A percentile compares a stretch with the other conserved stretches of the same genome.
These are phyloP conservation scores for Anisogramma anomala DNA, from an alignment of 2,329 filamentous ascomycete genomes.

Conservation along the genomic window DNA sequence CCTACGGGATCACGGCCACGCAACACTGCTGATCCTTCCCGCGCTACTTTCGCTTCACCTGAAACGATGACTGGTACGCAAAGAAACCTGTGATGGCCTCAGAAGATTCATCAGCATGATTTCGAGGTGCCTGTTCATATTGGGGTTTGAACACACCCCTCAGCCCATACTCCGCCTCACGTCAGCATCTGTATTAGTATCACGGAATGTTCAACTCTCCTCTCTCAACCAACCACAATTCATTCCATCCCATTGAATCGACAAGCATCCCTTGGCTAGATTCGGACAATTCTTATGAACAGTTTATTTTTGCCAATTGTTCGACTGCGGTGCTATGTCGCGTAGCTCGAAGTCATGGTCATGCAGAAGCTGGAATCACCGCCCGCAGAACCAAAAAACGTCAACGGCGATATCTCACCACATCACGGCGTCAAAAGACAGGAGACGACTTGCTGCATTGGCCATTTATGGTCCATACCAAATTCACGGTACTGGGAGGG, in stretches of 20 bases:
- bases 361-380: background rate
- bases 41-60: no score
- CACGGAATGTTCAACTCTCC: background rate
- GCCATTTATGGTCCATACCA: background rate
- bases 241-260: no score
- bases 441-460: background rate
- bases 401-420: no score
- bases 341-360: background rate
- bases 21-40: no score
- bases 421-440: background rate
- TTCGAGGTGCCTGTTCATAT: background rate
- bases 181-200: conserved; percentile 8
- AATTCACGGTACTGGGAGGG: no score
- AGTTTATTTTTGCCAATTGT: background rate
- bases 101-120: conserved; percentile 1
- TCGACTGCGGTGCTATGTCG: background rate
- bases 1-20: no score
- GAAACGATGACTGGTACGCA: no score
- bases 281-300: background rate
- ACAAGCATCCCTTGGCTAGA: background rate
- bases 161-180: conserved; percentile 5
- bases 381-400: background rate
- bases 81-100: no score
- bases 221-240: background rate
- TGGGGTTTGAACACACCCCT: background rate